A percentile compares a stretch with the other conserved stretches of the same genome.
phyloP scores from a whole-genome alignment of 257 asterid species.

The Solanum sitiens region DNA sequence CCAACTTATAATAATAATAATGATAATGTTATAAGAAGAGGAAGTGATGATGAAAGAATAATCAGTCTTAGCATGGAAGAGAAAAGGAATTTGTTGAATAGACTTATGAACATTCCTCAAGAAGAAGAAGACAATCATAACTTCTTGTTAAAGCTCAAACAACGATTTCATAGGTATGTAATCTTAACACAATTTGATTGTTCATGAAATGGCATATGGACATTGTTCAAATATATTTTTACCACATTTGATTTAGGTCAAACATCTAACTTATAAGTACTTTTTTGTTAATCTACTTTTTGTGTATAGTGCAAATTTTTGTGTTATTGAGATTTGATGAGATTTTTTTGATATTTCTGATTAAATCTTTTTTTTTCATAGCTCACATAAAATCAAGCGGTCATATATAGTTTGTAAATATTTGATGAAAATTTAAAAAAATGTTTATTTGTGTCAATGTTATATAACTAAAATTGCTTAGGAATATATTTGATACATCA shows the following conservation, averaged over 20 bases:
- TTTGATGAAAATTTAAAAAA: neutral
- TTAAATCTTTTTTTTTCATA: neutral
- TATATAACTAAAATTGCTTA: neutral
- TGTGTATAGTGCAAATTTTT: neutral
- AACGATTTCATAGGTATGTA: slow-evolving; percentile 39
- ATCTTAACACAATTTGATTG: neutral
- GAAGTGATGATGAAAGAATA: neutral
- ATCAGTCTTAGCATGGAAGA: neutral
- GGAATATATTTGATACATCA: neutral
- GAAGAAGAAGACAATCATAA: slow-evolving; percentile 62
- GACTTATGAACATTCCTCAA: slow-evolving; percentile 41
- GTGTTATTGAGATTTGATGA: neutral
- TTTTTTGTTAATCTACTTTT: neutral
- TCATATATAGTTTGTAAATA: neutral
- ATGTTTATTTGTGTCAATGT: neutral
- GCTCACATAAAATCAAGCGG: neutral
- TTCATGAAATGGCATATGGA: no score
- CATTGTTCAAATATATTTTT: neutral
- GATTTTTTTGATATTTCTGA: neutral
- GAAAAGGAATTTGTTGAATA: slow-evolving; percentile 36
- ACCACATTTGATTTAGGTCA: neutral
- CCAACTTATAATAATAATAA: neutral
- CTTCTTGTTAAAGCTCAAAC: slow-evolving; percentile 42
- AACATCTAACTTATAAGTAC: neutral
- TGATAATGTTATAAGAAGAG: neutral